Evolutionary conservation across 2,329 filamentous ascomycete genomes (phyloP), one percentile per base, ranked within the genome.

Genomic region (Cladosporium colombiae): DNA sequence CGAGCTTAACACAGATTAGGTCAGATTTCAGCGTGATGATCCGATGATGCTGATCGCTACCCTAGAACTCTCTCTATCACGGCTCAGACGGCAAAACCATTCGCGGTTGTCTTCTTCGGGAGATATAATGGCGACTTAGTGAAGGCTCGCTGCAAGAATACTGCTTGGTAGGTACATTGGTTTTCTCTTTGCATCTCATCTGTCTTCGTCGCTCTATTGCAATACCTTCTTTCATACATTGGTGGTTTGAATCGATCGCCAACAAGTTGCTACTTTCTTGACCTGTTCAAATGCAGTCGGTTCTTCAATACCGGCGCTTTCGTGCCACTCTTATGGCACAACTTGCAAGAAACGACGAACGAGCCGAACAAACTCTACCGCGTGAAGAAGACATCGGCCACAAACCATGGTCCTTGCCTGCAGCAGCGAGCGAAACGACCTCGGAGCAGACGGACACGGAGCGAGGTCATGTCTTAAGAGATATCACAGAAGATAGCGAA

Each of bases 251-350:
- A 29, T 27, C 23, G 49, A 29, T 52, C 25, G 8, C 31, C 4
- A 21, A 23, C 27, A 29, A 14, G 18, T 16, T n/a, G 27, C 52
- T 55, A 29, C 4, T 55, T 21, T 55, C 7, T n/a, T 29, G 25
- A 3, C 25, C 23, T n/a, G 1, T 29, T 5, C 7, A 1, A 33
- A 62, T 62, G 71, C 71, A 71, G 55, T 70, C 69, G 25, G 21
- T 68, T 25, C 49, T 74, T 21, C 73, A 75, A 35, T 72, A 72
- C 60, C 66, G 68, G 23, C 68, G 72, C 40, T 74, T 74, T 64
- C 65, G 68, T 49, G 59, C 64, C 1, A 67, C 71, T 14, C 67
- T 72, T 7, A 53, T 70, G 49, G 68, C 66, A n/a, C 73, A 75
- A 46, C 33, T 74, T 13, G 68, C 71, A 27, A 64, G 71, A 46